A percentile compares a stretch with the other conserved stretches of the same genome.
phyloP scores from a whole-genome alignment of 148 eudicot species.

The Vaccinium myrtillus region DNA sequence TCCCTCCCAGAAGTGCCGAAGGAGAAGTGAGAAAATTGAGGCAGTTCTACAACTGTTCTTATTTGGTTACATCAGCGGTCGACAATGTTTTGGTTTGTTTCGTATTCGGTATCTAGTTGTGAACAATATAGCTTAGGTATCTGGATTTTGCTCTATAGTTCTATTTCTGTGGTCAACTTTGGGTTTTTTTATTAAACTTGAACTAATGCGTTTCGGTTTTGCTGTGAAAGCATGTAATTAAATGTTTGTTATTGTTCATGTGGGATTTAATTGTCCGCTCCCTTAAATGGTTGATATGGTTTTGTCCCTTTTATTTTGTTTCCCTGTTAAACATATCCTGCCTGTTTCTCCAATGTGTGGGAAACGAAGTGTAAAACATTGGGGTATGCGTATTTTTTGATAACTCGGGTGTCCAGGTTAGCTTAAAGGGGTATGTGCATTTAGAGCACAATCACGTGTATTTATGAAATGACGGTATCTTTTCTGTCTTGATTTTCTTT shows the following conservation, averaged over 20 bases:
- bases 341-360: background rate
- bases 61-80: background rate
- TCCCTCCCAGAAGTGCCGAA: background rate
- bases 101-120: background rate
- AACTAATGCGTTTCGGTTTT: background rate
- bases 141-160: background rate
- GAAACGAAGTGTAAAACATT: background rate
- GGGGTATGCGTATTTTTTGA: background rate
- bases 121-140: background rate
- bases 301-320: background rate
- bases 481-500: background rate
- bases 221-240: background rate
- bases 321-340: background rate
- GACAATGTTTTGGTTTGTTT: background rate
- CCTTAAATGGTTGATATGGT: background rate
- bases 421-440: too few species aligned
- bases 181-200: background rate
- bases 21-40: slow-evolving; percentile 15
- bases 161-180: background rate
- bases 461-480: background rate
- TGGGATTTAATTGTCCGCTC: background rate
- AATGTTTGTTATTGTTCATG: background rate
- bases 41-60: background rate
- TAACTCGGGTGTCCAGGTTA: too few species aligned
- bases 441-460: background rate